These are phyloP conservation scores for Cudoniella acicularis DNA, from an alignment of 495 filamentous ascomycete species.

Conservation along the genomic window DNA sequence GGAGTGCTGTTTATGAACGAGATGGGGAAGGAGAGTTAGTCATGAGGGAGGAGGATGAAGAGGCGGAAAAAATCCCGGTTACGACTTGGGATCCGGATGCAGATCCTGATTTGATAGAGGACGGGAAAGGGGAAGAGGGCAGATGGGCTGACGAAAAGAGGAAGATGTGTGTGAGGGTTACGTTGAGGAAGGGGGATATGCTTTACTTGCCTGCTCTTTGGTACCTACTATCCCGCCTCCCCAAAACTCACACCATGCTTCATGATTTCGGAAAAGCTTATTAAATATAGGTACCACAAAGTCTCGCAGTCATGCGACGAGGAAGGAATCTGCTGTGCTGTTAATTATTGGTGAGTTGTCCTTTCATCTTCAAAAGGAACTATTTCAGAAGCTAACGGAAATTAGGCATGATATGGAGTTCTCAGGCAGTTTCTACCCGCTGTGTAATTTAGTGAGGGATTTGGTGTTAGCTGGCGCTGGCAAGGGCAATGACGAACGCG, in stretches of 20 bases:
- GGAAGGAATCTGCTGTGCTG: slow-evolving; percentile 66
- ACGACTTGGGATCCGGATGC: slow-evolving; percentile 70
- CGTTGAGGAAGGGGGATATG: slow-evolving; percentile 68
- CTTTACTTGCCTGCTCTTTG: slow-evolving; percentile 75
- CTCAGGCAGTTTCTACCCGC: slow-evolving; percentile 53
- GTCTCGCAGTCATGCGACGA: slow-evolving; percentile 61
- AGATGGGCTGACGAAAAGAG: slow-evolving; percentile 48
- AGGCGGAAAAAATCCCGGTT: slow-evolving; percentile 54
- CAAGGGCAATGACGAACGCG: neutral
- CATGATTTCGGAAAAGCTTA: too few species aligned
- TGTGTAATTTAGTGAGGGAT: slow-evolving; percentile 49
- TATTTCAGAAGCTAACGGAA: neutral
- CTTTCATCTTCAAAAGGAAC: neutral
- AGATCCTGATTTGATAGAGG: slow-evolving; percentile 48
- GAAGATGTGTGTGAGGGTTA: slow-evolving; percentile 54
- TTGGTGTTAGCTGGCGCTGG: slow-evolving; percentile 3
- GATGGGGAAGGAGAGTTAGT: slow-evolving; percentile 24
- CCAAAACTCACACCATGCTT: too few species aligned
- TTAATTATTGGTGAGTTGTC: slow-evolving; percentile 72
- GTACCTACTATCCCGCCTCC: slow-evolving; percentile 39
- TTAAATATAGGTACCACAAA: slow-evolving; percentile 59
- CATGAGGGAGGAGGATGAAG: slow-evolving; percentile 30
- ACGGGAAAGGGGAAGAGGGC: slow-evolving; percentile 30
- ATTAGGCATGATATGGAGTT: slow-evolving; percentile 69
- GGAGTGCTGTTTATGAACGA: slow-evolving; percentile 46